Evolutionary conservation across 2,329 filamentous ascomycete genomes (phyloP), one percentile per base, ranked within the genome.

Genomic region (Scedosporium dehoogii): DNA sequence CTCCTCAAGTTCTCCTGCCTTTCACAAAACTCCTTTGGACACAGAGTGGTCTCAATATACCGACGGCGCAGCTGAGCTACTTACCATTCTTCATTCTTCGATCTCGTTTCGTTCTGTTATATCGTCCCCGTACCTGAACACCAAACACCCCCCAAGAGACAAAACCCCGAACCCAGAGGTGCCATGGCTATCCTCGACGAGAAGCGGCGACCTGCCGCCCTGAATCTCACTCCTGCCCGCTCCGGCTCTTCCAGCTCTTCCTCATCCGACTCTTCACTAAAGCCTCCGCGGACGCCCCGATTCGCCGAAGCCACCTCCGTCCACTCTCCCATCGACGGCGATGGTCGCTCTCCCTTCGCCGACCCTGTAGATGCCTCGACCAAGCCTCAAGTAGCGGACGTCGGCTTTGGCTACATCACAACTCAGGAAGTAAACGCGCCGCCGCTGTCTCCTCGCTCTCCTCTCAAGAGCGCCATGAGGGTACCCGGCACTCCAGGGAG

Each of bases 371-470:
- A 76, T 66, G 80, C 81, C 53, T 79, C 84, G 72, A 62, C 67
- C 44, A 76, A 89, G 72, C 78, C 86, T 61, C 88, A 91, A 72
- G 89, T 92, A 38, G 90, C 87, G 64, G 92, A 96, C 76, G 85
- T 96, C 67, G 92, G 92, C 67, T 97, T 97, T 74, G 92, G 92
- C 73, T 97, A 96, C 77, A 89, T 97, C 71, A 81, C 85, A 68
- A 73, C 78, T 76, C 76, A 79, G 72, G 79, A 86, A 68, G 76
- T 81, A 64, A 81, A 86, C 70, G 80, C 80, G 66, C 80, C 84
- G 72, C 87, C 82, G 64, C 84, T 83, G 79, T 84, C 87, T 44
- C 90, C 91, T 61, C 87, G 82, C 69, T 89, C 90, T 21, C 91
- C 91, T 6, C 83, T 96, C 69, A 96, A 94, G 81, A 96, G 91